Conservation (phyloP, 306 rosid genomes). For the Dalbergia cochinchinensis region DNA sequence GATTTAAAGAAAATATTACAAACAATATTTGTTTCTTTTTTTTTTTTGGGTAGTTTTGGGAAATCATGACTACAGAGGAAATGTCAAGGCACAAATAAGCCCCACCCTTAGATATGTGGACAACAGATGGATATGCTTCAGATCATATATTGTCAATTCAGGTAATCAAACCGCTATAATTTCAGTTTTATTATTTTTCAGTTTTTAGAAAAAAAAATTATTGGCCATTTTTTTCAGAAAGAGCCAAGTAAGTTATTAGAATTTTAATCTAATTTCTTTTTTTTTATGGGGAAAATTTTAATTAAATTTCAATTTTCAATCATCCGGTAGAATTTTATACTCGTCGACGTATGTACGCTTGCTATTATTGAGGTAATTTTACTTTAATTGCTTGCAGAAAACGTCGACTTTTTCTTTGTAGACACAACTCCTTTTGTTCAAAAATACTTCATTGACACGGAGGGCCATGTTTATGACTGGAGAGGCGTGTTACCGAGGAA, state of each 20-base stretch:
- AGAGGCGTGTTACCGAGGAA: constrained; percentile 58
- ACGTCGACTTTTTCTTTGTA: constrained; percentile 73
- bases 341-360: no score
- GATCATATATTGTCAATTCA: constrained; percentile 65
- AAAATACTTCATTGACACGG: constrained; percentile 58
- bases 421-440: constrained; percentile 85
- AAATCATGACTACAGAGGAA: constrained; percentile 78
- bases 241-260: no score
- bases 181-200: no score
- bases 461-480: constrained; percentile 68
- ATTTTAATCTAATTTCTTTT: no score
- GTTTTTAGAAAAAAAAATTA: constrained; percentile 1
- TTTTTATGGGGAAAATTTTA: not conserved
- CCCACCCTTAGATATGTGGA: constrained; percentile 59
- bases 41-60: constrained; percentile 59
- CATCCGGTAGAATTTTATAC: no score
- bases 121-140: constrained; percentile 72
- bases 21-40: no score
- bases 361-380: not conserved
- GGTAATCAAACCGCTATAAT: constrained; percentile 31
- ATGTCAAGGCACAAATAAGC: constrained; percentile 66
- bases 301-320: no score
- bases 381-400: constrained; percentile 41
- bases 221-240: no score
- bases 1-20: no score